Percentiles rank a stretch among this genome's conserved stretches.
Conservation (phyloP, 208 protist genomes). For the Acanthamoeba healyi region DNA sequence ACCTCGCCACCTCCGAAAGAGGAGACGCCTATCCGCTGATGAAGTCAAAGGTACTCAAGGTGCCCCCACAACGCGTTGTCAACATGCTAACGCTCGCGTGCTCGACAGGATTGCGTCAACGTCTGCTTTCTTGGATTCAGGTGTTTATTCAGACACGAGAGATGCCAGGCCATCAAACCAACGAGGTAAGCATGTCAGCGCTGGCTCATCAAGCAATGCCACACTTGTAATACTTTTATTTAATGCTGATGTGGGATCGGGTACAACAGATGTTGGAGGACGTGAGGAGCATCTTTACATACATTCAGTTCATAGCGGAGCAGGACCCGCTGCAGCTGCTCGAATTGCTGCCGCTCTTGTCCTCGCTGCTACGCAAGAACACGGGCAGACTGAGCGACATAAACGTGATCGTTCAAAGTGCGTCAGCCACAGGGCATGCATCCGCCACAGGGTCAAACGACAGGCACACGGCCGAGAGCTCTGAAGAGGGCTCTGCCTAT, state of each 20-base stretch:
- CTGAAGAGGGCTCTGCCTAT: neutral
- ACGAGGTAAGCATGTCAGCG: neutral
- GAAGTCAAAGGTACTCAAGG: conserved; percentile 18
- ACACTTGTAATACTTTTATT: neutral
- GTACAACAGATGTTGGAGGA: conserved; percentile 36
- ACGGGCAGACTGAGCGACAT: conserved; percentile 19
- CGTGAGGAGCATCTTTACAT: conserved; percentile 42
- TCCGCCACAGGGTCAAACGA: neutral
- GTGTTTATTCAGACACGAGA: conserved; percentile 53
- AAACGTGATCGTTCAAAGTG: neutral
- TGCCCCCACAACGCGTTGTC: too few species aligned
- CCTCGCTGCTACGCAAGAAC: conserved; percentile 22
- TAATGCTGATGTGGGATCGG: too few species aligned
- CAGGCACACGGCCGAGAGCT: neutral
- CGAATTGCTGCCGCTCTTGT: conserved; percentile 58
- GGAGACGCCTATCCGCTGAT: neutral
- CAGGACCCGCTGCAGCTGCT: conserved; percentile 65
- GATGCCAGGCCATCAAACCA: neutral
- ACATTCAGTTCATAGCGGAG: conserved; percentile 19
- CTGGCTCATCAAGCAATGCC: too few species aligned
- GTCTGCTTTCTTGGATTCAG: conserved; percentile 60
- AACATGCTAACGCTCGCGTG: neutral
- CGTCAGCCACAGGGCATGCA: neutral
- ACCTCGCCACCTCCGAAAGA: neutral
- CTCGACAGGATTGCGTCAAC: conserved; percentile 6